Base-by-base conservation (phyloP, 495 filamentous ascomycete species). In the Apiosordaria backusii region DNA sequence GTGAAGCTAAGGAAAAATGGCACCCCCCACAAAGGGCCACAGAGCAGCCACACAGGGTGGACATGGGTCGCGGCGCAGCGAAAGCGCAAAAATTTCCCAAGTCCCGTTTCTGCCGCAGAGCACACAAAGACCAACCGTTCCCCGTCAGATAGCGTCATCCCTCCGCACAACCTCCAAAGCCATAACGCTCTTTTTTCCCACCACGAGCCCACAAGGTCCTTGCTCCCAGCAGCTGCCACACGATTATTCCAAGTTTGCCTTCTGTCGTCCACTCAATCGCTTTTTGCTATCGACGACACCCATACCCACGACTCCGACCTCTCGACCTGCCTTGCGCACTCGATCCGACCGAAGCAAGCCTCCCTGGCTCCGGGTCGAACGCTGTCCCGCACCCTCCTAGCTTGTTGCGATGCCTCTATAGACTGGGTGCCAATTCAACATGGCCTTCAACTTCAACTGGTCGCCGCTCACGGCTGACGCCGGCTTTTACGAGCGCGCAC, bases 391-490 rank as follows among this genome's bases (percentile, higher is more conserved):
- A 55, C 54, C 65, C 58, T 15, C 23, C 58, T 59, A 35, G 24
- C 55, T 45, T 15, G 64, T 63, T 76, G 74, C 74, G 67, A 78
- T 78, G 76, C 67, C 15, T 63, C 61, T 64, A 62, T 76, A 73
- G 67, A 64, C 29, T 54, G 50, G n/a, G 60, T 67, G 77, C 75
- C 77, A 77, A 70, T 75, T 78, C 79, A 78, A 77, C 80, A 99
- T 99, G 95, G 94, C 95, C 68, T 99, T 99, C 88, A 97, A 97
- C 84, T 98, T 99, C 91, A 99, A 98, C 92, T 99, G 95, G 95
- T 97, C 93, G 85, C 95, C 95, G 75, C 86, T 99, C 70, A 93
- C 93, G 79, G 93, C 93, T 71, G 92, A 97, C 82, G 92, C 92
- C 75, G 83, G 83, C 63, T 96, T 96, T 81, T 96, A 96, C 78